Base-by-base conservation (phyloP, 805 yeast species). In the Sugiyamaella valdiviana region DNA sequence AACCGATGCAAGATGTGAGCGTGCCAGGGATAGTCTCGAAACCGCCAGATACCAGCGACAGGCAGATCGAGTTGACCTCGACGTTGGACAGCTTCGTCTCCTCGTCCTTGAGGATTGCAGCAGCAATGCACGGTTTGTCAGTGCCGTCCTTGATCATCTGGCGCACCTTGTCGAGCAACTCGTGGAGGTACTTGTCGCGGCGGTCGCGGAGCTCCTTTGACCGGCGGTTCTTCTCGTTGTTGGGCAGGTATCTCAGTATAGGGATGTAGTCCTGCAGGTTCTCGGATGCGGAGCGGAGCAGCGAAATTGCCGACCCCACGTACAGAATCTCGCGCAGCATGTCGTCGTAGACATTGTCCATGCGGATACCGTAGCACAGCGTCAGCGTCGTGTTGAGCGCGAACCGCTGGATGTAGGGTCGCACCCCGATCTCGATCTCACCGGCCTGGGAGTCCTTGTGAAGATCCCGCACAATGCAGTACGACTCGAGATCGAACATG, bases 21-120 rank as follows among this genome's bases (percentile, higher is more conserved):
- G 79, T 82, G 32, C 82, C 69, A 0, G 88, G 81, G 1, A 82
- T 77, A 52, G 85, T 84, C 59, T 83, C 91, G 23, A 83, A 66
- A 0, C 91, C 91, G 7, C 89, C 91, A 57, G 88, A 81, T 0
- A 83, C 81, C 80, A 83, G 77, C 0, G 89, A 80, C 39, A 83
- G 65, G 58, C 89, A 83, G 5, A 81, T 72, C 38, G 85, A 77
- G 43, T 70, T 69, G 45, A 79, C 60, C 56, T 82, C 85, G 6
- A 52, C 61, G n/a, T 55, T 57, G 14, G 52, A 50, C 36, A 61
- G 53, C 48, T 51, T 52, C 26, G 57, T 39, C 6, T 60, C 62
- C 14, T 55, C 53, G 35, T 56, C 57, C 42, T 66, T 66, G 22
- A 67, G 63, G 44, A 62, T 64, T 36, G 62, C 65, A 4, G 67